These are phyloP conservation scores for Lactuca saligna DNA, from an alignment of 129 eudicot genomes.

Conservation along the genomic window DNA sequence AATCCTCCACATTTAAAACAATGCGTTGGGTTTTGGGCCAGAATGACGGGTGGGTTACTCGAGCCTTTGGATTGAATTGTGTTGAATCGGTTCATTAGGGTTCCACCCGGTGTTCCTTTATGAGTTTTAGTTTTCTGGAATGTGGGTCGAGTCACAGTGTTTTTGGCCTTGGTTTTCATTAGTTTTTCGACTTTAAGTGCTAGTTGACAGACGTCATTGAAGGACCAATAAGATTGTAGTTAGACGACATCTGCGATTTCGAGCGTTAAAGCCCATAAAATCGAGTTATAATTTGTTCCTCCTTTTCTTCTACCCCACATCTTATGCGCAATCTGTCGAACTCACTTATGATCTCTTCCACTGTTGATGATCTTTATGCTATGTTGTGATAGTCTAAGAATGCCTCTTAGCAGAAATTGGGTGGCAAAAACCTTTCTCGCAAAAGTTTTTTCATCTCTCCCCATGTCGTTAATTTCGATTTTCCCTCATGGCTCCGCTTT, in stretches of 20 bases:
- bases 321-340: conserved; percentile 3
- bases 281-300: not conserved
- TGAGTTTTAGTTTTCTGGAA: too few species aligned
- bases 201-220: not conserved
- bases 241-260: not conserved
- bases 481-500: too few species aligned
- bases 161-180: not conserved
- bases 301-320: not conserved
- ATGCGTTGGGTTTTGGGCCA: not conserved
- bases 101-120: accelerated
- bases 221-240: not conserved
- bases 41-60: too few species aligned
- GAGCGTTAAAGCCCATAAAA: not conserved
- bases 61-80: not conserved
- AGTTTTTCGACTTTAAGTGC: conserved; percentile 2
- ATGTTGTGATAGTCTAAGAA: not conserved
- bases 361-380: not conserved
- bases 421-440: not conserved
- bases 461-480: too few species aligned
- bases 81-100: not conserved
- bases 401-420: not conserved
- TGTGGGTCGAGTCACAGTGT: not conserved
- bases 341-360: not conserved
- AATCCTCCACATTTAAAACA: conserved; percentile 1
- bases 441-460: not conserved